Evolutionary conservation across 2,329 filamentous ascomycete genomes (phyloP), one percentile per base, ranked within the genome.

Genomic region (Sclerotinia subarctica): DNA sequence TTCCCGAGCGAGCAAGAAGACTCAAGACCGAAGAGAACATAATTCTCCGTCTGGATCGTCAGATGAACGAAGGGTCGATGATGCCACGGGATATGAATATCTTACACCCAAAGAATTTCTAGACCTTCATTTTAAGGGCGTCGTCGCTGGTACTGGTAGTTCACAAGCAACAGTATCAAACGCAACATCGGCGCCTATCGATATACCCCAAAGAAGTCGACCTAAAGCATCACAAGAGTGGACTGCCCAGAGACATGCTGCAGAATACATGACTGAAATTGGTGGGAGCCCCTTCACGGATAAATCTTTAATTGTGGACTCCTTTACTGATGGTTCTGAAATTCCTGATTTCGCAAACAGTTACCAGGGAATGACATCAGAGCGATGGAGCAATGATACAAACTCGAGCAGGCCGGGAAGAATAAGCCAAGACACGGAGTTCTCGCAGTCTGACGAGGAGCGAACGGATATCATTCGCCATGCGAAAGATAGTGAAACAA

Each of bases 51-150:
- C 21, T 35, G 58, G 21, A 38, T 51, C 21, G 4, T 5, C 15
- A 51, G 58, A 51, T 26, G 58, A 49, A 38, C 21, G 58, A 13
- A 62, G 21, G 58, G 32, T 49, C n/a, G 58, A 62, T 35, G 46
- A 49, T 62, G 58, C 21, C 7, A 38, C 58, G 7, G 46, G 58
- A 11, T 62, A 38, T 35, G 58, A 49, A 24, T 24, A 49, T 29
- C 29, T 49, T 62, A 62, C 58, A 8, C 13, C 46, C 10, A 32
- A 51, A 24, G 29, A 49, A 35, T 49, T 24, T 49, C 21, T 49
- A 5, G 44, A 26, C 21, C 58, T 62, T 13, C 46, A 49, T 38
- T 49, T 62, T 38, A 8, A 62, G 21, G 46, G 44, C 3, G 29
- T 62, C 15, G 29, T 19, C 35, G 44, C 57, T 6, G 26, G 42